phyloP scores from a whole-genome alignment of 2,329 filamentous ascomycete genomes.

The Trichoderma gracile region DNA sequence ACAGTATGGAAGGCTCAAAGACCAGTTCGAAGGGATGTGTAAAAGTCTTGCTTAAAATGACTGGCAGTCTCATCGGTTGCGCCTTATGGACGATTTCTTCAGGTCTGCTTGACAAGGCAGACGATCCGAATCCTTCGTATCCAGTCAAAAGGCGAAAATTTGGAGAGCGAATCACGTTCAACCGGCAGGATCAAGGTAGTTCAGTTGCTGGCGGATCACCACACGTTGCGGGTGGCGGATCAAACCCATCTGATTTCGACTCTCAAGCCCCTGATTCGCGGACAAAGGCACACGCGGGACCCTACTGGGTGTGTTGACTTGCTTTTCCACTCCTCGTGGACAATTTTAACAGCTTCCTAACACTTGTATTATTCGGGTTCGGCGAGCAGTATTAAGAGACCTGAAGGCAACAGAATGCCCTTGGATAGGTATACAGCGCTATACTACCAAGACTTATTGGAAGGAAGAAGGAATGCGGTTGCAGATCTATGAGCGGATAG shows the following conservation, averaged over 20 bases:
- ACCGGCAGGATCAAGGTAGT: too few relatives aligned
- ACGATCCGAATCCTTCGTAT: too few relatives aligned
- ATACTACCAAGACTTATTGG: not conserved
- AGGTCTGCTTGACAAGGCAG: not conserved
- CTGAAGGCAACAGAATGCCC: not conserved
- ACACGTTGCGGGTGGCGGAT: too few relatives aligned
- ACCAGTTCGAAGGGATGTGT: too few relatives aligned
- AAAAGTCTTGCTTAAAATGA: too few relatives aligned
- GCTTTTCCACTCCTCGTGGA: not conserved
- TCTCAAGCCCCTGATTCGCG: not conserved
- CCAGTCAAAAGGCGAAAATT: too few relatives aligned
- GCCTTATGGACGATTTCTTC: not conserved
- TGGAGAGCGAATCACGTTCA: too few relatives aligned
- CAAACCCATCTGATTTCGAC: not conserved
- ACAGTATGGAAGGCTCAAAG: too few relatives aligned
- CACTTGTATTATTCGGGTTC: not conserved
- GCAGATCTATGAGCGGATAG: too few relatives aligned
- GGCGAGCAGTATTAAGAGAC: not conserved
- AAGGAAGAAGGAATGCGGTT: too few relatives aligned
- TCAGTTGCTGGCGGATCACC: not conserved
- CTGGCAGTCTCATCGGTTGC: not conserved
- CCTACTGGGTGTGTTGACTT: not conserved
- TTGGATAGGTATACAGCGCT: not conserved
- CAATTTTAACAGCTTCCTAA: not conserved
- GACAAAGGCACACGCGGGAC: not conserved